phyloP scores from a whole-genome alignment of 208 protist genomes.

The Trichomonas tenax region DNA sequence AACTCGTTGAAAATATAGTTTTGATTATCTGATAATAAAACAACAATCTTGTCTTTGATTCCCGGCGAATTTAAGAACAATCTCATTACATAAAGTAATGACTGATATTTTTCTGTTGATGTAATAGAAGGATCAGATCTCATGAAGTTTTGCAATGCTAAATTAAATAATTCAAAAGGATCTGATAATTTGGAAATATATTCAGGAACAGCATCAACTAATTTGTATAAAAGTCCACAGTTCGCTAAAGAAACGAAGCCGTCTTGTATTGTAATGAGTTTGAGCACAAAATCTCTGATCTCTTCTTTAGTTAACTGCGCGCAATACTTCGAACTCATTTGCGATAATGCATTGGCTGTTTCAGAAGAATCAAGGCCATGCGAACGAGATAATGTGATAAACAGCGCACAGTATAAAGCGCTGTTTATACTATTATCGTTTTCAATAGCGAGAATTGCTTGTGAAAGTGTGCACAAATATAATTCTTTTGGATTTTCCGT shows the following conservation, averaged over 20 bases:
- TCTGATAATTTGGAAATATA: neutral
- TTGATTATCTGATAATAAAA: neutral
- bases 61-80: neutral
- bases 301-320: neutral
- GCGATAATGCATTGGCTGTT: neutral
- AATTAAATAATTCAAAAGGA: neutral
- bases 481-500: neutral
- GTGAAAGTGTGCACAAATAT: neutral
- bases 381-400: neutral
- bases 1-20: neutral
- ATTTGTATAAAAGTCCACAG: neutral
- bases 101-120: neutral
- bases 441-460: neutral
- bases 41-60: neutral
- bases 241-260: neutral
- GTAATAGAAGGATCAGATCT: neutral
- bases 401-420: neutral
- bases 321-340: neutral
- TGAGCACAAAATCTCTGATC: neutral
- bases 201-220: neutral
- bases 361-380: neutral
- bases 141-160: neutral
- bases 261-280: neutral
- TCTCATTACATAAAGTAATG: neutral
- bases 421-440: neutral